Base-by-base conservation (phyloP, 768 basidiomycete genomes). In the Calocybe cyanea region DNA sequence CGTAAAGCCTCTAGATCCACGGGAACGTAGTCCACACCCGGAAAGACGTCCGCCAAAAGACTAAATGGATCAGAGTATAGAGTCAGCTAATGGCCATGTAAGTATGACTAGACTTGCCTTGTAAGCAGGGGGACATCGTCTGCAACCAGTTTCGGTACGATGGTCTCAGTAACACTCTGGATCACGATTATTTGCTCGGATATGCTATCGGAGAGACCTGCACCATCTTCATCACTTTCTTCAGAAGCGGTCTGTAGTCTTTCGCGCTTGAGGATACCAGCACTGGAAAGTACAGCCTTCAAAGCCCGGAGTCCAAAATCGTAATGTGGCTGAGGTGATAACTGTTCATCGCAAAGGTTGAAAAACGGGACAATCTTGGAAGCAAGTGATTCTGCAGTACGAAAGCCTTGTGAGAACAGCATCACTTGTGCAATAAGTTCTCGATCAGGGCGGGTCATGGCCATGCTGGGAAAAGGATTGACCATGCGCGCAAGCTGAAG, bases 281-380 rank as follows among this genome's bases (percentile, higher is more conserved):
- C 96, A 60, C 92, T 96, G 11, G 92, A 84, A 21, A 99, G 75
- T 4, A 99, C 96, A 21, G 96, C 89, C 63, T 99, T 99, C 46
- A 99, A 74, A 3, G 96, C 96, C 52, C 96, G 91, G 24, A 99
- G 76, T 69, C 96, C 96, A 58, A 99, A 99, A 71, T 99, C 96
- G 61, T 99, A 99, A 70, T 99, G 96, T 2, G 94, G 92, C 58
- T 99, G 96, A 18, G 89, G 83, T 0, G 96, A 98, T 17, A 98
- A 77, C 55, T 98, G 95, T 57, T 98, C 96, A 49, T 93, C 86
- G 53, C 96, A 99, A 45, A 99, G 85, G 63, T 95, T 95, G 78
- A 99, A 99, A 76, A 99, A 98, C 0, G 96, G 96, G 9, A 99
- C 96, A 48, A 98, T 90, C 67, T 98, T 98, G 45, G 92, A 92